Conservation (phyloP, 1,284 basidiomycete genomes). For the Austroboletus niveus region DNA sequence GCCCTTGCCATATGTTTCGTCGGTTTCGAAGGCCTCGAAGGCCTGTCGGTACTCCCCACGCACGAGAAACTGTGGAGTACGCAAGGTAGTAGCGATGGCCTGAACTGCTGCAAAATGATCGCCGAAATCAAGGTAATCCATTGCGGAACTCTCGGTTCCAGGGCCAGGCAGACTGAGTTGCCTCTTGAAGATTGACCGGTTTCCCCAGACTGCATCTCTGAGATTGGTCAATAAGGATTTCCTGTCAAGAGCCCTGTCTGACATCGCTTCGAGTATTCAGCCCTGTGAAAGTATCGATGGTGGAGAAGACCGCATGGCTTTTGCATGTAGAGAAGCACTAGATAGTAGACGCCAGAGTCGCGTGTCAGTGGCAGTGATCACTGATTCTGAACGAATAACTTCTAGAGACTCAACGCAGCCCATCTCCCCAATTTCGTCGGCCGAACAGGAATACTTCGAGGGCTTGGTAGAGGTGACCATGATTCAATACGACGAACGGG, state of each 20-base stretch:
- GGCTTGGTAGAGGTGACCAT: too few relatives aligned
- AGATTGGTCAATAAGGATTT: background rate
- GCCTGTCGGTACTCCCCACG: constrained; percentile 1
- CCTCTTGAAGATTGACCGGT: background rate
- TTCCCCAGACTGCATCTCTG: constrained; percentile 1
- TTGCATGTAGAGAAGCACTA: background rate
- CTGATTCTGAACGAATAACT: too few relatives aligned
- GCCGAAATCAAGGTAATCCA: constrained; percentile 3
- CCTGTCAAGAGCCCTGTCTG: background rate
- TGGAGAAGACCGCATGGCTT: background rate
- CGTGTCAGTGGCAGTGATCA: background rate
- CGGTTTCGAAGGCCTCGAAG: background rate
- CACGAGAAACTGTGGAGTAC: background rate
- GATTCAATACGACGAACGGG: too few relatives aligned
- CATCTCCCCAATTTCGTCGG: too few relatives aligned
- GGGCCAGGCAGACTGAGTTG: background rate
- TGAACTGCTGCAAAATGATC: background rate
- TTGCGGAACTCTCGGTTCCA: background rate
- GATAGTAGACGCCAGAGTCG: background rate
- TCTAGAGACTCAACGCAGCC: too few relatives aligned
- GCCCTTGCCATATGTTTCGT: background rate
- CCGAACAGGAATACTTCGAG: too few relatives aligned
- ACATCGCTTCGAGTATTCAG: background rate
- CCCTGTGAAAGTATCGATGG: background rate
- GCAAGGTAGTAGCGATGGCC: background rate